These are phyloP conservation scores for Adansonia rubrostipa DNA, from an alignment of 441 rosid species.

Conservation along the genomic window DNA sequence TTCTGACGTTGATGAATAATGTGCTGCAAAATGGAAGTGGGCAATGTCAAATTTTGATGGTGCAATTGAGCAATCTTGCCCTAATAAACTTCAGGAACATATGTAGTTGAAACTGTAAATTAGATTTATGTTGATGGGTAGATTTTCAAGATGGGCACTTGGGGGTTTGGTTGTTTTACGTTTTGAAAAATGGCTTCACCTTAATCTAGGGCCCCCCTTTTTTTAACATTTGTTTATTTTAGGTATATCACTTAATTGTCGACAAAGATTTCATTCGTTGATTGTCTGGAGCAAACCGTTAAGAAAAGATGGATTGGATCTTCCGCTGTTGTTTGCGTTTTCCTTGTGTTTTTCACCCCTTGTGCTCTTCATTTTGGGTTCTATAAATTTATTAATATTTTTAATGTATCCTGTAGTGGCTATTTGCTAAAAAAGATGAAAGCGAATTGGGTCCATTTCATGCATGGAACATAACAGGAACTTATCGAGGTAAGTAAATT, in stretches of 20 bases:
- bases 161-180: neutral
- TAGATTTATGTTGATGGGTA: neutral
- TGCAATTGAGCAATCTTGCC: neutral
- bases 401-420: conserved; percentile 70
- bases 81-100: neutral
- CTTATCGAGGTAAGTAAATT: conserved; percentile 80
- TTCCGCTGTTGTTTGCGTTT: neutral
- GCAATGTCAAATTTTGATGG: conserved; percentile 20
- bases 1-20: neutral
- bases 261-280: neutral
- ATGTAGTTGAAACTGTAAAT: neutral
- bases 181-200: neutral
- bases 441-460: conserved; percentile 70
- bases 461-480: conserved; percentile 94
- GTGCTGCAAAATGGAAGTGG: conserved; percentile 8
- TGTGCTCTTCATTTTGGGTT: conserved; percentile 1
- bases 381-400: conserved; percentile 15
- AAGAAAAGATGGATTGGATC: neutral
- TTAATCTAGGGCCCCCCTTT: neutral
- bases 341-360: neutral
- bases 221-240: neutral
- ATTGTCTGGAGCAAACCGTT: conserved; percentile 6
- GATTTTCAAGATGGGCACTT: conserved; percentile 1
- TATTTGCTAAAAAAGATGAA: conserved; percentile 65
- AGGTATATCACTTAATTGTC: neutral